Evolutionary conservation across 371 early-diverging fungal species (phyloP), one percentile per base, ranked within the genome.

Genomic region (Amoeboaphelidium protococcarum): DNA sequence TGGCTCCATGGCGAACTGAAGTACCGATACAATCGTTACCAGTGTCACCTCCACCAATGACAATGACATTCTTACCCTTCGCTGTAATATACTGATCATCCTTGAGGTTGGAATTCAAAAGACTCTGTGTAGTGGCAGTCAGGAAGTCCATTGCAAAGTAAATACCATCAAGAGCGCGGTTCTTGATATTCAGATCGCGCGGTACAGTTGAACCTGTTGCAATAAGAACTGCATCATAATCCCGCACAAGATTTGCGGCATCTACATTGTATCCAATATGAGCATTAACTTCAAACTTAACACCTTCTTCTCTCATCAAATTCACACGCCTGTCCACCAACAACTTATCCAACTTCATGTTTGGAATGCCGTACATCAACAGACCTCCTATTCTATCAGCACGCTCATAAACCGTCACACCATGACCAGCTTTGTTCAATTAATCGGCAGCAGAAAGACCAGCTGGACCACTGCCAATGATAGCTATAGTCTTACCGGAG

Each of bases 31-130:
- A 90, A 56, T 94, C 95, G 54, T 78, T 82, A 54, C 88, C 91
- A 13, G 95, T 94, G 59, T 90, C 95, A 51, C 95, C 95, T 54
- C 88, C 95, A 62, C 95, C 95, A 66, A 94, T 89, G n/a, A 94
- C 88, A 52, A 94, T 65, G 0, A 94, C 95, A 48, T 81, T 65
- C 68, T 86, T 87, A 62, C 73, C 89, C 58, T 82, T 80, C 26
- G 87, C 89, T 50, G 65, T 70, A 47, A 94, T 58, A 55, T 82
- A 82, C 23, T 66, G 59, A 19, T 69, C 74, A 57, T 85, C 76
- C 48, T 62, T 58, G n/a, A n/a, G n/a, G n/a, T n/a, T n/a, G n/a
- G n/a, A n/a, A 54, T 86, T 81, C 24, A 90, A 58, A 40, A 89
- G 65, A 40, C 71, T 66, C 69, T 84, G 80, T 42, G 89, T 87